Conservation (phyloP, 1,139 yeast species). For the Candida smagusa region DNA sequence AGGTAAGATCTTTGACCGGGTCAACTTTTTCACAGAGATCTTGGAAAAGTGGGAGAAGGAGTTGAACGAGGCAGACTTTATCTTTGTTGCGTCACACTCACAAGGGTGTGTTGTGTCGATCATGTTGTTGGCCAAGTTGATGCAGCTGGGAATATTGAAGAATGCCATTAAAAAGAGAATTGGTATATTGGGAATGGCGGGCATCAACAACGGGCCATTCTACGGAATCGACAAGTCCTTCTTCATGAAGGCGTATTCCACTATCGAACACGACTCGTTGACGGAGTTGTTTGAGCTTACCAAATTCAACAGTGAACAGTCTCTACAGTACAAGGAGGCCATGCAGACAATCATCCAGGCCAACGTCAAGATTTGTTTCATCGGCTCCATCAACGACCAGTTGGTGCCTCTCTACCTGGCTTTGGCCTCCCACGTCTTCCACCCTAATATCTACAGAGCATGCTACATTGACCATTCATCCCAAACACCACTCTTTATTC, state of each 20-base stretch:
- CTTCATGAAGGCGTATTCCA: slow-evolving; percentile 82
- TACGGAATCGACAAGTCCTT: slow-evolving; percentile 83
- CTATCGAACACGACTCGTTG: slow-evolving; percentile 84
- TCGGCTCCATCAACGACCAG: slow-evolving; percentile 90
- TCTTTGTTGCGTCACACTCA: slow-evolving; percentile 88
- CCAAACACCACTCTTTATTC: slow-evolving; percentile 46
- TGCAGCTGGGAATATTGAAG: slow-evolving; percentile 65
- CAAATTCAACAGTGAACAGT: slow-evolving; percentile 66
- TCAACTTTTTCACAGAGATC: slow-evolving; percentile 71
- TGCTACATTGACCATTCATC: slow-evolving; percentile 75
- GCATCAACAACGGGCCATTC: slow-evolving; percentile 89
- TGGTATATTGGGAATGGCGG: slow-evolving; percentile 91
- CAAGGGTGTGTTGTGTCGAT: slow-evolving; percentile 95
- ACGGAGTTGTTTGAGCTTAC: slow-evolving; percentile 86
- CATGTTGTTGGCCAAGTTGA: slow-evolving; percentile 66
- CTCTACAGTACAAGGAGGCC: slow-evolving; percentile 67
- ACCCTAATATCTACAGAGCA: slow-evolving; percentile 87
- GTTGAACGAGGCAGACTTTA: slow-evolving; percentile 73
- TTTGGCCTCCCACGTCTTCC: slow-evolving; percentile 74
- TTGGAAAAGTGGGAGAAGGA: slow-evolving; percentile 70
- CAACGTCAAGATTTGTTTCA: slow-evolving; percentile 74
- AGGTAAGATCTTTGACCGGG: slow-evolving; percentile 84
- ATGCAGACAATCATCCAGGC: slow-evolving; percentile 60
- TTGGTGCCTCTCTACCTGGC: slow-evolving; percentile 90
- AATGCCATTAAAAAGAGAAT: slow-evolving; percentile 49